These are phyloP conservation scores for Phialemoniopsis sp. DNA, from an alignment of 2,329 filamentous ascomycete species.

Conservation along the genomic window DNA sequence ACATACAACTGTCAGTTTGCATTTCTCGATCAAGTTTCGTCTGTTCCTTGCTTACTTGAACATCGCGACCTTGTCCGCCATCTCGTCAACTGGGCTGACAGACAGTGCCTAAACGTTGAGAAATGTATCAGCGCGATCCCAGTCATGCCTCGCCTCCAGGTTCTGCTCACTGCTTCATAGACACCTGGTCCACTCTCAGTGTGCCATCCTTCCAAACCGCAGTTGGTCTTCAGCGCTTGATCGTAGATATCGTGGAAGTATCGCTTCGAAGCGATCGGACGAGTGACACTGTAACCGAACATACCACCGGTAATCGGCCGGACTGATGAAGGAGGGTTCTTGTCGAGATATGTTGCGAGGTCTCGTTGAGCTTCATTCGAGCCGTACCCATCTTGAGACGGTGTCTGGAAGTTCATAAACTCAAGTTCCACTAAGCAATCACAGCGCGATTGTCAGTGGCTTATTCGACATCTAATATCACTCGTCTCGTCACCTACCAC, in stretches of 20 bases:
- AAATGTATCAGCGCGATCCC: too few species aligned
- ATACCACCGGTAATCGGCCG: constrained; percentile 74
- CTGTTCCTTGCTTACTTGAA: constrained; percentile 68
- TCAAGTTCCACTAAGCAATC: constrained; percentile 66
- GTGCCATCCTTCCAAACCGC: constrained; percentile 77
- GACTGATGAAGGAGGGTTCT: constrained; percentile 60
- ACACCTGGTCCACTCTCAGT: constrained; percentile 89
- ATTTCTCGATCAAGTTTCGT: neutral
- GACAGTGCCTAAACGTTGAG: too few species aligned
- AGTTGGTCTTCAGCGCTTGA: constrained; percentile 64
- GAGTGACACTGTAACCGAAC: constrained; percentile 78
- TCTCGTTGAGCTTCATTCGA: constrained; percentile 42
- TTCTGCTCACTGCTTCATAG: constrained; percentile 75
- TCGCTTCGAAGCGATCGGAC: constrained; percentile 74
- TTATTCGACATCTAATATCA: neutral
- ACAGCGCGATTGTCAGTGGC: too few species aligned
- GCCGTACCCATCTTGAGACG: constrained; percentile 21
- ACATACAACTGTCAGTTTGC: neutral
- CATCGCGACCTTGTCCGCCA: constrained; percentile 86
- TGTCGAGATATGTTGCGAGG: constrained; percentile 61
- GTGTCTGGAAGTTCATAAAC: constrained; percentile 47
- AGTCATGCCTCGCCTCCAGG: constrained; percentile 12
- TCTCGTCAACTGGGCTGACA: constrained; percentile 54
- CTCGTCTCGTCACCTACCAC: constrained; percentile 47
- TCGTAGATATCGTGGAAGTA: constrained; percentile 79